Evolutionary conservation across 1,139 yeast species (phyloP), one percentile per base, ranked within the genome.

Genomic region (Kurtzmaniella quercitrusa): DNA sequence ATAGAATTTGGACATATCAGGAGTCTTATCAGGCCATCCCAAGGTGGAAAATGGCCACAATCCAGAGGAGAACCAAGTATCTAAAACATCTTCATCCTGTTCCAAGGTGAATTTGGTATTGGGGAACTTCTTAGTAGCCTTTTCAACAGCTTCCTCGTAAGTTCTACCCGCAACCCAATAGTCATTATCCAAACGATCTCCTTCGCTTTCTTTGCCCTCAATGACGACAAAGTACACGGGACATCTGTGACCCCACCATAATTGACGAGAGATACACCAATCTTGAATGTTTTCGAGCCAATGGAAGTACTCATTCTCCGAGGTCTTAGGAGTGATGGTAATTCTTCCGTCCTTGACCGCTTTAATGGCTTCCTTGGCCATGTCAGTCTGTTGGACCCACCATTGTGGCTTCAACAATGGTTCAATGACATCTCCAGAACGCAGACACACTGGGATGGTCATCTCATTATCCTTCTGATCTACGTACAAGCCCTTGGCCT

Each of bases 201-300:
- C 76, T 33, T 68, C 85, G 50, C 78, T 75, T 33, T 68, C 71
- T 56, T 79, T 77, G 46, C 93, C 94, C 60, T 89, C 96, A 47
- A 89, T 70, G 43, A 75, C 72, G 50, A 91, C 89, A 56, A 89
- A 89, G 70, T 94, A 93, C 41, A 88, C 96, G 19, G 98, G 98
- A 68, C 96, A 89, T 73, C 98, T 83, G 73, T 93, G 98, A 53
- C 98, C 98, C 98, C 98, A 93, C 98, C 98, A 93, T 60, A 93
- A 79, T 74, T 93, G 98, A 71, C 98, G 87, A 25, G 98, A 93
- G 52, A 93, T 90, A 82, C 98, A 93, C 98, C 98, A 93, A 72
- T 93, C 98, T 73, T 94, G 98, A 54, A 91, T 86, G 67, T 90
- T 88, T 63, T 85, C 95, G 66, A 93, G 74, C 98, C 98, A 93